Conservation (phyloP, 2,329 filamentous ascomycete genomes). For the Hypocrella siamensis region DNA sequence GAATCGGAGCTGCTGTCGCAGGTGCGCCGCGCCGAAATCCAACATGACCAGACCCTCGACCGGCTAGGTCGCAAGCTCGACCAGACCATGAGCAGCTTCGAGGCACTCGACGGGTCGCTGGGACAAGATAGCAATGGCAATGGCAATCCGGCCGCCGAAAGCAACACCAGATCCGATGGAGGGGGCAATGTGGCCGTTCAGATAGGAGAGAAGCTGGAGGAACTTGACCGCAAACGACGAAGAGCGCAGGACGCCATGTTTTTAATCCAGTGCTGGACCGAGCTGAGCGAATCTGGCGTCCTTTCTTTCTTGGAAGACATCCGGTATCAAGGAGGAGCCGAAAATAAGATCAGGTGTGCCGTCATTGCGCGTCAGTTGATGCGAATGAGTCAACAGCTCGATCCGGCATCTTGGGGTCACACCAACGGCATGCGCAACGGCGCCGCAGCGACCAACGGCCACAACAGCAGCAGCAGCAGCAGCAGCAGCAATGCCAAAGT, state of each 20-base stretch:
- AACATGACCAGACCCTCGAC: slow-evolving; percentile 83
- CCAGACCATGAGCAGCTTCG: slow-evolving; percentile 82
- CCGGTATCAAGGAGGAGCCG: slow-evolving; percentile 65
- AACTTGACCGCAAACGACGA: slow-evolving; percentile 81
- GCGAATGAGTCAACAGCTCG: slow-evolving; percentile 83
- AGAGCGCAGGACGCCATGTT: slow-evolving; percentile 88
- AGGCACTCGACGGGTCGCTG: slow-evolving; percentile 71
- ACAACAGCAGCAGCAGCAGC: slow-evolving; percentile 15
- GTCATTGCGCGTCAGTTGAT: slow-evolving; percentile 87
- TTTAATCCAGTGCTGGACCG: slow-evolving; percentile 90
- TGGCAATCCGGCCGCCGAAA: slow-evolving; percentile 12
- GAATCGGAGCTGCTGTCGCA: slow-evolving; percentile 85
- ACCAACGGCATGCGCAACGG: slow-evolving; percentile 39
- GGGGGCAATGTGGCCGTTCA: slow-evolving; percentile 86
- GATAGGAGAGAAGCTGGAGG: slow-evolving; percentile 86
- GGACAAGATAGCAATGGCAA: slow-evolving; percentile 32
- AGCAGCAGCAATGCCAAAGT: slow-evolving; percentile 21
- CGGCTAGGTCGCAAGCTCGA: slow-evolving; percentile 80
- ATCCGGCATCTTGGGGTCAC: slow-evolving; percentile 57
- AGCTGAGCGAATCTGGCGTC: slow-evolving; percentile 80
- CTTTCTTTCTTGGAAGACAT: slow-evolving; percentile 81
- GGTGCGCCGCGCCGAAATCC: slow-evolving; percentile 77
- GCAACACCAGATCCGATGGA: slow-evolving; percentile 25
- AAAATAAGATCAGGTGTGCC: slow-evolving; percentile 87
- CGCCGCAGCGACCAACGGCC: slow-evolving; percentile 32